Evolutionary conservation across 805 yeast genomes (phyloP).

Genomic region (Candida piceae): DNA sequence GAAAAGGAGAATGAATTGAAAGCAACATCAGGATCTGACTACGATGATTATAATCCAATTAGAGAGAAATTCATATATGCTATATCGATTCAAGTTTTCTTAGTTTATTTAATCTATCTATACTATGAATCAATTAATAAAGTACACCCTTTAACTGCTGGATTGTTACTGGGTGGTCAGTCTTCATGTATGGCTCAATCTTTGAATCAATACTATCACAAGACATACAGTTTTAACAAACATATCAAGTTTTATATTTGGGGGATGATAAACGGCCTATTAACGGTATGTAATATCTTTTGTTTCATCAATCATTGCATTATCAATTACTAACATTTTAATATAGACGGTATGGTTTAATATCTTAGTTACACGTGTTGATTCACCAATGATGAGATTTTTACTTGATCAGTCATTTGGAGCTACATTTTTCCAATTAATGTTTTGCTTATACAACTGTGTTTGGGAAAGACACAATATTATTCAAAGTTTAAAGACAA

Average conservation of each 20-base stretch:
- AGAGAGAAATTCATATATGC: conserved; percentile 23
- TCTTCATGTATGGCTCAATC: conserved; percentile 28
- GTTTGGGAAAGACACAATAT: conserved; percentile 50
- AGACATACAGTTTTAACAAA: conserved; percentile 17
- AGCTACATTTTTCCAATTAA: conserved; percentile 47
- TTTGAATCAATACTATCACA: conserved; percentile 24
- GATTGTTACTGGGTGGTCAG: conserved; percentile 23
- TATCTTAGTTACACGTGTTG: conserved; percentile 34
- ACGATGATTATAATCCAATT: conserved; percentile 14
- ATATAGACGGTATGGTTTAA: conserved; percentile 49
- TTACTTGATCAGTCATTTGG: conserved; percentile 52
- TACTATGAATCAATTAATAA: conserved; percentile 23
- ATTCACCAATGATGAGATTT: conserved; percentile 35
- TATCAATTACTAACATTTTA: too few species aligned
- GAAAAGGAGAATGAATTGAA: conserved; percentile 9
- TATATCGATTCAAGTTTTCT: conserved; percentile 19
- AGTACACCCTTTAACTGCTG: conserved; percentile 23
- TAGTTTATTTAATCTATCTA: conserved; percentile 19
- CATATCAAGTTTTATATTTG: conserved; percentile 48
- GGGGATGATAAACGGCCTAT: conserved; percentile 56
- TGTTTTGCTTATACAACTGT: conserved; percentile 43
- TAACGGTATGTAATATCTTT: conserved; percentile 33
- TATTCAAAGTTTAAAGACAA: conserved; percentile 28
- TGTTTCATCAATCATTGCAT: neutral
- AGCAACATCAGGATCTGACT: conserved; percentile 2